Conservation (phyloP, 2,329 filamentous ascomycete genomes). For the Fusarium albidum region DNA sequence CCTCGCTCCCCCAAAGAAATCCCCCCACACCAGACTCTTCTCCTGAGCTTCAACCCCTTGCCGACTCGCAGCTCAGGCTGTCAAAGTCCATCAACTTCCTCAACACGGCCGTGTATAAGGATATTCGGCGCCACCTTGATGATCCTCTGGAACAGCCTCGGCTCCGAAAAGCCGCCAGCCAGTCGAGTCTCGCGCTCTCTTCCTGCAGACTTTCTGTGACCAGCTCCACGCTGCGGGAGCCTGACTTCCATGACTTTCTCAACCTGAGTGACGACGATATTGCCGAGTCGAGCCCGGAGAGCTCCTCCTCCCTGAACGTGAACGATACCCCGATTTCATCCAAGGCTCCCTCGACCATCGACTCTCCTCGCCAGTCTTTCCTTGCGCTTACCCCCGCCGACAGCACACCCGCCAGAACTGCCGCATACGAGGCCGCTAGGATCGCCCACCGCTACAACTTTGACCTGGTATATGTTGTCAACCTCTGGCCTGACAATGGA, state of each 20-base stretch:
- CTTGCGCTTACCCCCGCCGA: slow-evolving; percentile 56
- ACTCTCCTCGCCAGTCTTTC: slow-evolving; percentile 43
- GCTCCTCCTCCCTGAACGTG: slow-evolving; percentile 15
- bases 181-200: slow-evolving; percentile 44
- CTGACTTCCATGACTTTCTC: slow-evolving; percentile 62
- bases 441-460: slow-evolving; percentile 66
- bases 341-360: slow-evolving; percentile 32
- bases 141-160: slow-evolving; percentile 37
- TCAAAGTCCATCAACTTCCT: slow-evolving; percentile 42
- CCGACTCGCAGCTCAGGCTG: slow-evolving; percentile 39
- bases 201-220: slow-evolving; percentile 37
- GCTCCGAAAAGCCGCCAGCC: slow-evolving; percentile 40
- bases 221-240: slow-evolving; percentile 56
- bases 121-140: slow-evolving; percentile 39
- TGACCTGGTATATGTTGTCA: slow-evolving; percentile 66
- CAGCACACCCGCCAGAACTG: slow-evolving; percentile 54
- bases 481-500: slow-evolving; percentile 58
- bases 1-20: slow-evolving; percentile 34
- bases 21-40: slow-evolving; percentile 47
- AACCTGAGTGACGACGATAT: slow-evolving; percentile 66
- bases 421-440: slow-evolving; percentile 62
- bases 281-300: slow-evolving; percentile 52
- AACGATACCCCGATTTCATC: slow-evolving; percentile 23
- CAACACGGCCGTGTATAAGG: slow-evolving; percentile 38
- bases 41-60: slow-evolving; percentile 44